Base-by-base conservation (phyloP, 2,329 filamentous ascomycete genomes). In the Trichophyton mentagrophytes region DNA sequence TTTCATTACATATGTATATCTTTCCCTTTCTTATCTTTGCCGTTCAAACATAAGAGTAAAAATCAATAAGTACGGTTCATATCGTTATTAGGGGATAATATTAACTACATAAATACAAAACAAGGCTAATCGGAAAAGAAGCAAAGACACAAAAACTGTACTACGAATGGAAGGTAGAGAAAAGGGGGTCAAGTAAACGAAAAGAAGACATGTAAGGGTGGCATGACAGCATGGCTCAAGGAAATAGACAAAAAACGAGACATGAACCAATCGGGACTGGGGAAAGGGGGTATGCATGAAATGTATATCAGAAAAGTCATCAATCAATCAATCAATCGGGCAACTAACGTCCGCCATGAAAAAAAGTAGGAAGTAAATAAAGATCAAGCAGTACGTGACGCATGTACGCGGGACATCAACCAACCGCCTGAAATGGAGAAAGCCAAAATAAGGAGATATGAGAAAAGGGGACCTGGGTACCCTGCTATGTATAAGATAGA, bases 51-150 rank as follows among this genome's bases (percentile, higher is more conserved):
- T 5, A 46, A 22, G 22, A 51, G 9, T 25, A n/a, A 17, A 15
- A 53, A 13, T 53, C n/a, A 53, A n/a, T 27, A 15, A 53, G 25
- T 53, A 33, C 22, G 22, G 25, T 33, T 53, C 22, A 17, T 30
- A 13, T 27, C 13, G 27, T 27, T 53, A 53, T 30, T 53, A 30
- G 22, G 22, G 49, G 49, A 27, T 13, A 13, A 17, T 53, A 33
- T 53, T 53, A 53, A 25, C 46, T 51, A 51, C 20, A 27, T 53
- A 53, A 27, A 53, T 53, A 53, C 49, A 47, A 47, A 47, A 44
- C 40, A n/a, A n/a, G 44, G 44, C 17, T 20, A 46, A n/a, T 8
- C 15, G 42, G 22, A 51, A 33, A 53, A 25, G 46, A 53, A 13
- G 22, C 13, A 44, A 42, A 20, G n/a, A n/a, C 2, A 15, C 3